phyloP scores from a whole-genome alignment of 129 eudicot species.

The Gnaphalium uliginosum region DNA sequence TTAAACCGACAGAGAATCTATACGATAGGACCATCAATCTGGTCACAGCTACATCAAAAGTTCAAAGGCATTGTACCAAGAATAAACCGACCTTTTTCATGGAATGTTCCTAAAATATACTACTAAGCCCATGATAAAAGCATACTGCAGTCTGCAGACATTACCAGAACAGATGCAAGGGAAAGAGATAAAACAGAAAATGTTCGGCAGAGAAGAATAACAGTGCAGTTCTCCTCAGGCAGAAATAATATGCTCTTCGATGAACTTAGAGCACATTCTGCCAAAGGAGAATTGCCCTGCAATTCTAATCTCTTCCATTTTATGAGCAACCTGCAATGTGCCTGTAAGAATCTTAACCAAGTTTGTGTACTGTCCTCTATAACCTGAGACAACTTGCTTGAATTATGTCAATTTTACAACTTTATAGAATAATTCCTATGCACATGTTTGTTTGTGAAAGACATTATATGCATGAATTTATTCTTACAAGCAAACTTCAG shows the following conservation, averaged over 20 bases:
- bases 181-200: neutral
- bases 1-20: constrained; percentile 27
- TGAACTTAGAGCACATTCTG: constrained; percentile 30
- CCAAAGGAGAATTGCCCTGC: constrained; percentile 59
- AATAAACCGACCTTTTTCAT: constrained; percentile 38
- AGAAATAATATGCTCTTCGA: constrained; percentile 23
- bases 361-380: neutral
- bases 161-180: constrained; percentile 14
- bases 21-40: constrained; percentile 18
- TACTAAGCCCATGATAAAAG: constrained; percentile 22
- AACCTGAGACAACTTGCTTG: neutral
- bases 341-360: neutral
- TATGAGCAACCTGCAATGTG: neutral
- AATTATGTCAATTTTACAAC: neutral
- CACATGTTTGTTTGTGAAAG: neutral
- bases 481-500: neutral
- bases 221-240: constrained; percentile 63
- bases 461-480: neutral
- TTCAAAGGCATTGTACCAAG: constrained; percentile 48
- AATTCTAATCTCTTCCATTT: neutral
- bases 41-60: constrained; percentile 32
- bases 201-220: constrained; percentile 42
- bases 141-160: constrained; percentile 14
- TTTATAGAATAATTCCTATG: neutral
- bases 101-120: constrained; percentile 50